phyloP scores from a whole-genome alignment of 352 stramenopile genomes.

The Pythium sp. region DNA sequence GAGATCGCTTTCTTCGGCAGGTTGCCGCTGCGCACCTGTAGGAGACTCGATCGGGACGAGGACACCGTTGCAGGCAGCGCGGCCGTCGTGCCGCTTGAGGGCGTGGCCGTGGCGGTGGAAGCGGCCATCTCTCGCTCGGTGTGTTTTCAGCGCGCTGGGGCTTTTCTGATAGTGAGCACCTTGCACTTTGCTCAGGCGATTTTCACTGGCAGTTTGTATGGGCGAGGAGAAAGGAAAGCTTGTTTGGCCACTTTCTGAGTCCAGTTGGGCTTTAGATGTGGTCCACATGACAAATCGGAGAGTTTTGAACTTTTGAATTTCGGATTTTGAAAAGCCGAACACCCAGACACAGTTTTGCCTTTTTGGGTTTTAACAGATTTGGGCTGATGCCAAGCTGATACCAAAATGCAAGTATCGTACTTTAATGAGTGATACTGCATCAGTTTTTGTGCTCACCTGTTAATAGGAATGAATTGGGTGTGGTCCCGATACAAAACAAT shows the following conservation, averaged over 20 bases:
- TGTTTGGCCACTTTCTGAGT: constrained; percentile 4
- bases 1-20: constrained; percentile 33
- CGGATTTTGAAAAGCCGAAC: neutral
- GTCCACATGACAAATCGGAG: neutral
- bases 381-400: neutral
- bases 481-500: no score
- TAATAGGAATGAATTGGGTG: no score
- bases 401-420: neutral
- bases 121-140: constrained; percentile 2
- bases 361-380: no score
- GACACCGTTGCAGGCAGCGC: neutral
- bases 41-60: neutral
- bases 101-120: constrained; percentile 1
- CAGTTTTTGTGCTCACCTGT: neutral
- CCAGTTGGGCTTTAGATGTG: neutral
- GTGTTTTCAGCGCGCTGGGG: neutral
- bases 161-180: constrained; percentile 9
- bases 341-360: no score
- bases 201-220: constrained; percentile 7
- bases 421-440: neutral
- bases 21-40: constrained; percentile 21
- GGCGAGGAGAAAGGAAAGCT: neutral
- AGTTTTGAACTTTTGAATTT: constrained; percentile 9
- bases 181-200: neutral
- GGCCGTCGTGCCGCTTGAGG: neutral